These are phyloP conservation scores for Phytopythium litorale DNA, from an alignment of 352 stramenopile species.

Conservation along the genomic window DNA sequence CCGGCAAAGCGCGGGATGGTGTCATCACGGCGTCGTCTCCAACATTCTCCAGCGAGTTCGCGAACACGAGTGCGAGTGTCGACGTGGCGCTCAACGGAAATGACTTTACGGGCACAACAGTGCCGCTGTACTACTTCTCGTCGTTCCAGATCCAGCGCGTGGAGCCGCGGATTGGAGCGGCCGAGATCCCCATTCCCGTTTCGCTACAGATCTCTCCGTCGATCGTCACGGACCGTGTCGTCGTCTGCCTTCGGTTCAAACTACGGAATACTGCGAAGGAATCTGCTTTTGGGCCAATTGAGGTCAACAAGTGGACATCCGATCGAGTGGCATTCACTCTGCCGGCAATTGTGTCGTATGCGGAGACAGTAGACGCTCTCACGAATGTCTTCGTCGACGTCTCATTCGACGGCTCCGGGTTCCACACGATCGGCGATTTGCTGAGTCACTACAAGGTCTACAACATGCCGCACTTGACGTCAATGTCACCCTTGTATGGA, in stretches of 20 bases:
- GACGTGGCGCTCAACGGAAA: constrained; percentile 65
- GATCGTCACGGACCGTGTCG: constrained; percentile 42
- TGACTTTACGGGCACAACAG: constrained; percentile 50
- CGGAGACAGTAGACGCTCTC: constrained; percentile 28
- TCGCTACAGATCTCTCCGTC: constrained; percentile 32
- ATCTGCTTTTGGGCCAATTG: constrained; percentile 30
- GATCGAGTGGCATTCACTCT: constrained; percentile 41
- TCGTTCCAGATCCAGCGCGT: constrained; percentile 39
- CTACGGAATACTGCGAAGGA: constrained; percentile 5
- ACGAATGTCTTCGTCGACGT: constrained; percentile 35
- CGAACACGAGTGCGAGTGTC: constrained; percentile 39
- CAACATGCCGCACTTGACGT: constrained; percentile 54
- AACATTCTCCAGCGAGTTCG: constrained; percentile 41
- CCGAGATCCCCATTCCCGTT: constrained; percentile 54
- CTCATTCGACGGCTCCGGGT: constrained; percentile 51
- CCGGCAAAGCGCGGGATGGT: constrained; percentile 37
- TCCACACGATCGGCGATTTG: constrained; percentile 44
- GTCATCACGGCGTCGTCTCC: constrained; percentile 48
- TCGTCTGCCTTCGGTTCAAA: constrained; percentile 41
- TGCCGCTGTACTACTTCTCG: constrained; percentile 54
- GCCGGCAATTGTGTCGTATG: constrained; percentile 27
- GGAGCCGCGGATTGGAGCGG: constrained; percentile 44
- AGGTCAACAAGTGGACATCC: constrained; percentile 32
- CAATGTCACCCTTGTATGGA: constrained; percentile 40
- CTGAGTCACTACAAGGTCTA: constrained; percentile 50